Evolutionary conservation across 169 alveolate species (phyloP), one percentile per base, ranked within the genome.

Genomic region (Plasmodium gonderi): DNA sequence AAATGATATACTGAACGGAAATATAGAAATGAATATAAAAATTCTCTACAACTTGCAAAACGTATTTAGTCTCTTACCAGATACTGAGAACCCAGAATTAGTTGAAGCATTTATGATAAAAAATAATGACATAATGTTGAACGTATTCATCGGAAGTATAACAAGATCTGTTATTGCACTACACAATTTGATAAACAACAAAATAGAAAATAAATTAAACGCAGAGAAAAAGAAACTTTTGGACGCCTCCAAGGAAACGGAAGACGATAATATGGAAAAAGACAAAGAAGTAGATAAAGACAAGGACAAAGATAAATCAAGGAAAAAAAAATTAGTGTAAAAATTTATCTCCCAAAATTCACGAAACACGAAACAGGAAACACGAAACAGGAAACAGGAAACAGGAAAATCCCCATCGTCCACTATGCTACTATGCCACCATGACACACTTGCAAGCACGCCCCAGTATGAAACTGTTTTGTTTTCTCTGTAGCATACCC

Each of bases 111-210:
- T 99, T 94, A 96, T 98, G 64, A 96, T 97, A 12, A 98, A 98
- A 92, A 97, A 98, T 94, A 98, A 98, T 92, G 99, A 99, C 94
- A 96, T 97, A 65, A 96, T 98, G 97, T 95, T 98, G 74, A 95
- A 98, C 2, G 96, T 98, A n/a, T 98, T 98, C 92, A 97, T 98
- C 23, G 98, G 99, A 42, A 96, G 99, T 77, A 95, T 98, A 49
- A 94, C 98, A 72, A 95, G 99, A 77, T 95, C 99, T 11, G 97
- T 98, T 92, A 96, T 99, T 60, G 98, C 99, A 36, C 97, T 98
- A 65, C 99, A 99, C 93, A 97, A 98, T 92, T 97, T 99, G 20
- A 98, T 99, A 67, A 98, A 98, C 91, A 99, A 99, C 95, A 98
- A 97, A 96, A 97, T 98, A 33, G 98, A 97, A 47, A 96, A 96